Conservation (phyloP, 2,329 filamentous ascomycete species). For the Bipolaris gigantea region DNA sequence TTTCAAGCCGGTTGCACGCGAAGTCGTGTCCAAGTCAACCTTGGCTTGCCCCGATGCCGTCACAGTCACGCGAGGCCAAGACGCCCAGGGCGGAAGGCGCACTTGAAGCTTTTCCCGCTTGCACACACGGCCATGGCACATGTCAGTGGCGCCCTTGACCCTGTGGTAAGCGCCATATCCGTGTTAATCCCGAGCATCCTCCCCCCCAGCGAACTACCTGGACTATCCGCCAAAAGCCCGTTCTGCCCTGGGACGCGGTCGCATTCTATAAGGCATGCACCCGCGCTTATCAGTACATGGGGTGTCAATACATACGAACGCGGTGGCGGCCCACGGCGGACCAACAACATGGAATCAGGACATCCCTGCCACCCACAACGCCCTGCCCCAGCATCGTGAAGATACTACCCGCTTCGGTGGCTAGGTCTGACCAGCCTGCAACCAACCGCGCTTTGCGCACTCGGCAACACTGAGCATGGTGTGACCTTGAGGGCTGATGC, state of each 20-base stretch:
- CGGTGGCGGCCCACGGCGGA: background rate
- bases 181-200: constrained; percentile 8
- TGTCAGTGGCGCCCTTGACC: constrained; percentile 2
- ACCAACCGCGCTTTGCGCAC: background rate
- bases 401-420: constrained; percentile 1
- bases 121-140: background rate
- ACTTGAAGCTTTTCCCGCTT: background rate
- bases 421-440: background rate
- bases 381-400: background rate
- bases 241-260: background rate
- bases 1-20: too few relatives aligned
- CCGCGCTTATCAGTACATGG: background rate
- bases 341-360: constrained; percentile 3
- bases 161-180: constrained; percentile 9
- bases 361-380: background rate
- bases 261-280: constrained; percentile 5
- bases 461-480: background rate
- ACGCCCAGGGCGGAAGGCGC: constrained; percentile 14
- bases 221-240: background rate
- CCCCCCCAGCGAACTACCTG: background rate
- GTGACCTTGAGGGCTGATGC: background rate
- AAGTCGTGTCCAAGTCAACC: background rate
- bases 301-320: background rate
- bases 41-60: background rate
- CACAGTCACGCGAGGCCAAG: background rate